Evolutionary conservation across 768 basidiomycete species (phyloP), one percentile per base, ranked within the genome.

Genomic region (Lentinula raphanica): DNA sequence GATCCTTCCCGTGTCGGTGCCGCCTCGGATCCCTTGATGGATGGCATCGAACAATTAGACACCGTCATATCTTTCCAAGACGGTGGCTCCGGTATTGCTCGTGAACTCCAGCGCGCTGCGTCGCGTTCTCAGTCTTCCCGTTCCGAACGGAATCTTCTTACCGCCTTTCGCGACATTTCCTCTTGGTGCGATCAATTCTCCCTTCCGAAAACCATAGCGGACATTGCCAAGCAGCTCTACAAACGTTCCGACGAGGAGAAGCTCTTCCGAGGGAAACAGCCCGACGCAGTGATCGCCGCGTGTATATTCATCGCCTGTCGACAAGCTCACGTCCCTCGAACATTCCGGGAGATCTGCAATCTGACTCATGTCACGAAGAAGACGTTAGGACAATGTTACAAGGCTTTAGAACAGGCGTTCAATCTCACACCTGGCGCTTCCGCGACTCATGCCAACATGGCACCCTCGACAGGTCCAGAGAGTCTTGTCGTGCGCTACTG

Each of bases 1-100:
- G 97, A 99, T 71, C 97, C 97, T 62, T 98, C 97, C 64, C 97
- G 97, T 89, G 97, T 99, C 65, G 97, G 97, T 76, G 94, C 93
- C 56, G 94, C 94, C 44, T 85, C 88, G 19, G 94, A 98, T 72
- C 93, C 95, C 29, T 76, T 95, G 42, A 80, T 98, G 76, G 94
- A 98, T 71, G 94, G 94, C 38, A 88, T 93, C 66, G 95, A 97
- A 67, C 91, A 96, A 70, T 82, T 98, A 48, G 90, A 94, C 66
- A 98, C 97, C 32, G 83, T 92, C 58, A 98, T 98, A 71, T 92
- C 92, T 64, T 97, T 96, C 73, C 86, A 90, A 51, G 97, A 98
- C 67, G 95, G 95, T 60, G 92, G 94, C 51, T 89, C 92, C 2
- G 97, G 97, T 54, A 82, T 96, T 51, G 89, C 97, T 25, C 85